Conservation (phyloP, 2,329 filamentous ascomycete genomes). For the Ophiostoma perfectum region DNA sequence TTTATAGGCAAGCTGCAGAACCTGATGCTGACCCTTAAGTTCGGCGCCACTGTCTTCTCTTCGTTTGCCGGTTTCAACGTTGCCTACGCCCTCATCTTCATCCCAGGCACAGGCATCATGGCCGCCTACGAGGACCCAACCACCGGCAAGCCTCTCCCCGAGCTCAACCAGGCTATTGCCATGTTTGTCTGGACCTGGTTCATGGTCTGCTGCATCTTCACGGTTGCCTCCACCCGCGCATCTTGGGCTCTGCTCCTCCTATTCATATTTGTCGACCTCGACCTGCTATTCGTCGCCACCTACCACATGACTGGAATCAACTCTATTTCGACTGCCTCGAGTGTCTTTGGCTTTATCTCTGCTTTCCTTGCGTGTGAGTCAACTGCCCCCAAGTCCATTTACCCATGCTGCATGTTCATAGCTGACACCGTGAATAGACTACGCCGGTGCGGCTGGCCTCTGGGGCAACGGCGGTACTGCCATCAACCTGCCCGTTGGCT, state of each 20-base stretch:
- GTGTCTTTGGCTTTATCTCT: slow-evolving; percentile 21
- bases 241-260: slow-evolving; percentile 22
- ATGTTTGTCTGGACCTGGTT: slow-evolving; percentile 77
- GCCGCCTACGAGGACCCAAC: slow-evolving; percentile 38
- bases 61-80: slow-evolving; percentile 84
- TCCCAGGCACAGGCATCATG: slow-evolving; percentile 59
- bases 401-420: too few relatives aligned
- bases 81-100: slow-evolving; percentile 65
- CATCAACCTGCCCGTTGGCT: slow-evolving; percentile 25
- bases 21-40: slow-evolving; percentile 33
- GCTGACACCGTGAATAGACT: slow-evolving; percentile 17
- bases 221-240: slow-evolving; percentile 22
- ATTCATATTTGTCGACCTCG: slow-evolving; percentile 21
- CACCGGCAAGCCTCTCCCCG: slow-evolving; percentile 32
- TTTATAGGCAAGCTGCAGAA: not conserved
- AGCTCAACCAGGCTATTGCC: slow-evolving; percentile 55
- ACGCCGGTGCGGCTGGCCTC: slow-evolving; percentile 23
- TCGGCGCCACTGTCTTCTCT: slow-evolving; percentile 72
- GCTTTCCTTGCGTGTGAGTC: slow-evolving; percentile 23
- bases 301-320: slow-evolving; percentile 19
- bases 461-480: slow-evolving; percentile 21
- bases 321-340: slow-evolving; percentile 19
- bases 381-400: too few relatives aligned
- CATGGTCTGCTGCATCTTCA: slow-evolving; percentile 42
- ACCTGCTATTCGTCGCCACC: slow-evolving; percentile 23